Evolutionary conservation across 2,329 filamentous ascomycete species (phyloP).

Genomic region (Penicillium brasilianum): DNA sequence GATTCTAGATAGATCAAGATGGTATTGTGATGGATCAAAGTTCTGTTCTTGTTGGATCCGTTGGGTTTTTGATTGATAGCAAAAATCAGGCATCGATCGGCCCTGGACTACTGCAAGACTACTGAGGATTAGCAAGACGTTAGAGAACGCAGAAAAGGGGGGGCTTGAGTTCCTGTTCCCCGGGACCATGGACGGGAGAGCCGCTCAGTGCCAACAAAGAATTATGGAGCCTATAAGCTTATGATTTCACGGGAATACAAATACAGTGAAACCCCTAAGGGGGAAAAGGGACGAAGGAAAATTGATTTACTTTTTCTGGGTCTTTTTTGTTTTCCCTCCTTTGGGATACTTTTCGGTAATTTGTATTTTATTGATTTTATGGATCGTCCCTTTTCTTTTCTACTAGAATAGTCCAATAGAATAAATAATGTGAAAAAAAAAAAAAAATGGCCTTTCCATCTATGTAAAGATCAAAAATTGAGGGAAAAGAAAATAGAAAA

Average conservation of each 20-base stretch:
- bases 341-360: slow-evolving; percentile 21
- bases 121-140: slow-evolving; percentile 22
- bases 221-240: slow-evolving; percentile 20
- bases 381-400: slow-evolving; percentile 13
- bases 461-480: background rate
- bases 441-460: background rate
- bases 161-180: slow-evolving; percentile 39
- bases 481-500: slow-evolving; percentile 7
- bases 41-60: slow-evolving; percentile 20
- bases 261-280: background rate
- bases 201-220: slow-evolving; percentile 37
- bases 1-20: slow-evolving; percentile 25
- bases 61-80: slow-evolving; percentile 14
- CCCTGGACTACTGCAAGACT: slow-evolving; percentile 19
- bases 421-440: slow-evolving; percentile 1
- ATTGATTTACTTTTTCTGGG: slow-evolving; percentile 14
- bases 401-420: background rate
- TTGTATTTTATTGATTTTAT: slow-evolving; percentile 15
- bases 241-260: slow-evolving; percentile 14
- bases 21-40: slow-evolving; percentile 30
- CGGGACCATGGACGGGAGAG: slow-evolving; percentile 42
- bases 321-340: slow-evolving; percentile 12
- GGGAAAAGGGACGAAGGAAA: background rate
- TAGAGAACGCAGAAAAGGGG: slow-evolving; percentile 37
- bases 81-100: slow-evolving; percentile 18